Evolutionary conservation across 257 asterid species (phyloP), one percentile per base, ranked within the genome.

Genomic region (Catharanthus roseus): DNA sequence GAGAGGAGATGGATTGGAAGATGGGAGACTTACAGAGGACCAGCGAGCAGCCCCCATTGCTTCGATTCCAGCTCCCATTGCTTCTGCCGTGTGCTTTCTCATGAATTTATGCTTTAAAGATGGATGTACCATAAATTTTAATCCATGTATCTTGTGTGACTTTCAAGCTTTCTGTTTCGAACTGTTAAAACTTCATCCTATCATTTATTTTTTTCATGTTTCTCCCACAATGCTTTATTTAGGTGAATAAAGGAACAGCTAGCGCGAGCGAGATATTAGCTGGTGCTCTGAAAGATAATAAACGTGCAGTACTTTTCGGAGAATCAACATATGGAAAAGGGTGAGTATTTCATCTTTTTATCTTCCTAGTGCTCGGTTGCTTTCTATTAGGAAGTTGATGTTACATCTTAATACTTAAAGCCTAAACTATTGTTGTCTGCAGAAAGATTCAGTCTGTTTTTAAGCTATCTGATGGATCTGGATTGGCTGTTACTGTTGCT

Each of bases 211-310:
- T 44, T 33, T n/a, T n/a, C n/a, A n/a, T 47, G 45, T 44, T 44
- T 44, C 50, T 44, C 50, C 18, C 50, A 47, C 21, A 76, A 56
- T 50, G 56, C 74, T 13, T 2, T 44, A 34, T 69, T 51, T 68
- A 95, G 99, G 97, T 95, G 39, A 95, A 91, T 73, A 91, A 95
- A 83, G 99, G 99, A 79, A 95, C 99, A 57, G 99, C 99, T 53
- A 91, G 99, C 77, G 97, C 99, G 23, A 93, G 99, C 80, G 97
- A 93, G 82, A 93, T 91, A 69, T 79, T 91, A 80, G 97, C 97
- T 1, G 99, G 97, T 57, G 99, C 99, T 77, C 82, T 93, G 74
- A 91, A 93, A 77, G 99, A 91, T 75, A 93, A 93, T 83, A 93
- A 89, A 56, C 97, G 99, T 1, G 99, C 99, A 5, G 86, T 86